Conservation (phyloP, 345 rosid species). For the Salix arbutifolia region DNA sequence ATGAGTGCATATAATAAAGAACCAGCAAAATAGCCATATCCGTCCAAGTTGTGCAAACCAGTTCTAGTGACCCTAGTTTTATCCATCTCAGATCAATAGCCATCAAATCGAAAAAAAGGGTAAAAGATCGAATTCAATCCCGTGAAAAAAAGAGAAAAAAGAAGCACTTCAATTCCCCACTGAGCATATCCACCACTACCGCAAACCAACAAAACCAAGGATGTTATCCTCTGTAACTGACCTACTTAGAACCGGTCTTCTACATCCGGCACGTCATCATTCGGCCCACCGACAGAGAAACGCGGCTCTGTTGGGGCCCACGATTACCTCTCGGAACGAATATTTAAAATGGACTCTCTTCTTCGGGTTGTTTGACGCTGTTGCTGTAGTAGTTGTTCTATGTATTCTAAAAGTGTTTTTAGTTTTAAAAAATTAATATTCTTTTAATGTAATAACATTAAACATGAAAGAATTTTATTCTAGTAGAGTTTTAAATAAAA, state of each 20-base stretch:
- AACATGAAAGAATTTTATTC: too few species aligned
- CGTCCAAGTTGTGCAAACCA: not conserved
- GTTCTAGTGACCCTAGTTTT: not conserved
- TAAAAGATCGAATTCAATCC: not conserved
- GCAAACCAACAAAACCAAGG: not conserved
- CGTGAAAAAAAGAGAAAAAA: not conserved
- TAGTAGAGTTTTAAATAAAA: too few species aligned
- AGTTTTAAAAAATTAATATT: too few species aligned
- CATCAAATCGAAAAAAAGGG: not conserved
- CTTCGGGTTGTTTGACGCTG: not conserved
- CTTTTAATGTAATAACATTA: too few species aligned
- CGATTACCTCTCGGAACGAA: not conserved
- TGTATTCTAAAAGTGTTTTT: too few species aligned
- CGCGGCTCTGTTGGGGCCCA: slow-evolving; percentile 23
- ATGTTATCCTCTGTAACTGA: not conserved
- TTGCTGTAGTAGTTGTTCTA: too few species aligned
- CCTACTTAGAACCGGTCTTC: not conserved
- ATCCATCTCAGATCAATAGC: not conserved
- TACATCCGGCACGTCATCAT: not conserved
- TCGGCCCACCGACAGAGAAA: slow-evolving; percentile 25
- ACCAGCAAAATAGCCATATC: not conserved
- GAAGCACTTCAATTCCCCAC: not conserved
- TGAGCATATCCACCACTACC: not conserved
- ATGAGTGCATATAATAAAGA: too few species aligned
- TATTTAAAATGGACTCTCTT: not conserved